Percentiles rank a stretch among this genome's conserved stretches.
phyloP scores from a whole-genome alignment of 805 yeast genomes.

The Pichia ethanolica region DNA sequence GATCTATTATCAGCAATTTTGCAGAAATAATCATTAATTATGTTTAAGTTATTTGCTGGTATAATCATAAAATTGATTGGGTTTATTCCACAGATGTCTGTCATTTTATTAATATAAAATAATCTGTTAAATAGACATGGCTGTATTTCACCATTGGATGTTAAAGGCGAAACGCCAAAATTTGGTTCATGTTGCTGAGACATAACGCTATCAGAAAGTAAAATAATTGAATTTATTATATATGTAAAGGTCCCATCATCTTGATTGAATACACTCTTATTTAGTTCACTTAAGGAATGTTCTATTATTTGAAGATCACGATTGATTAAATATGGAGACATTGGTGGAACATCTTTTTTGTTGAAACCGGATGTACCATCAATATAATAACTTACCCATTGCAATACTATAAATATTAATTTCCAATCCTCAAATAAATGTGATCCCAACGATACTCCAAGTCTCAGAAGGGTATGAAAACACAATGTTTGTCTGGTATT shows the following conservation, averaged over 20 bases:
- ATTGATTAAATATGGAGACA: slow-evolving; percentile 34
- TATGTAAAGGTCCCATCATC: slow-evolving; percentile 42
- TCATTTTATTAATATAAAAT: slow-evolving; percentile 47
- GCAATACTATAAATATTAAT: slow-evolving; percentile 52
- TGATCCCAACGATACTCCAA: slow-evolving; percentile 79
- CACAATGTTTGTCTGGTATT: slow-evolving; percentile 67
- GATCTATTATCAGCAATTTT: slow-evolving; percentile 37
- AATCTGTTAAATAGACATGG: slow-evolving; percentile 49
- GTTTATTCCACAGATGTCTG: slow-evolving; percentile 45
- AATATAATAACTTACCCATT: slow-evolving; percentile 71
- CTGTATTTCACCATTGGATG: slow-evolving; percentile 13
- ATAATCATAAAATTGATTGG: slow-evolving; percentile 41
- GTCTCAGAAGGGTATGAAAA: slow-evolving; percentile 67
- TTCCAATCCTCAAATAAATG: slow-evolving; percentile 63
- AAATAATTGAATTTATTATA: slow-evolving; percentile 40
- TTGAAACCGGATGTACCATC: slow-evolving; percentile 48
- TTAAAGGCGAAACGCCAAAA: slow-evolving; percentile 17
- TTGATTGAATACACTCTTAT: slow-evolving; percentile 54
- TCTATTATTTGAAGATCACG: slow-evolving; percentile 48
- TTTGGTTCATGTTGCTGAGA: slow-evolving; percentile 2
- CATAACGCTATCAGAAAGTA: slow-evolving; percentile 31
- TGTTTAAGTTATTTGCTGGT: slow-evolving; percentile 39
- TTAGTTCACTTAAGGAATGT: slow-evolving; percentile 48
- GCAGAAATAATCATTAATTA: slow-evolving; percentile 39
- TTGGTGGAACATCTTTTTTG: slow-evolving; percentile 35